Evolutionary conservation across 2,329 filamentous ascomycete genomes (phyloP).

Genomic region (Trichoderma sp.): DNA sequence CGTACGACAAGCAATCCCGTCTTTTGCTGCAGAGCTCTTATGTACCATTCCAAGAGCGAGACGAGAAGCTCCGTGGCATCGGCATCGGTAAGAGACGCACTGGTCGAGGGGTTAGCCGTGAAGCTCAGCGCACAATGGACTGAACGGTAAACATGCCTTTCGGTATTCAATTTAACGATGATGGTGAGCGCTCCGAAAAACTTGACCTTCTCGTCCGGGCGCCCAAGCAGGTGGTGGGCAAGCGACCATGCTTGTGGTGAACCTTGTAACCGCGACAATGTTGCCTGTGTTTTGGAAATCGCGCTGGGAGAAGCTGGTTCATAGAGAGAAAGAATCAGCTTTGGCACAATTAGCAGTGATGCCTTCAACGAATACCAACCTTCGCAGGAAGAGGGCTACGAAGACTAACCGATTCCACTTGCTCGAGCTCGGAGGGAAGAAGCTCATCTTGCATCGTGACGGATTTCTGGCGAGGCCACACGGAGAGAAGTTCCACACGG

Average conservation of each 20-base stretch:
- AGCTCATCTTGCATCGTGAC: constrained; percentile 24
- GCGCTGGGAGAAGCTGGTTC: constrained; percentile 47
- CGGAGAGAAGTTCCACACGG: background rate
- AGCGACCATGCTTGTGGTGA: constrained; percentile 82
- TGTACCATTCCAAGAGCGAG: constrained; percentile 61
- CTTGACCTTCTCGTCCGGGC: constrained; percentile 69
- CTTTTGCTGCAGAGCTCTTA: constrained; percentile 49
- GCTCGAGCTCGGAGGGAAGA: constrained; percentile 23
- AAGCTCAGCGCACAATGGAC: background rate
- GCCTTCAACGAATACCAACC: background rate
- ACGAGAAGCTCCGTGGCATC: constrained; percentile 58
- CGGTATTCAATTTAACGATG: constrained; percentile 91
- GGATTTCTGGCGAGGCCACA: background rate
- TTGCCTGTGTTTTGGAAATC: constrained; percentile 60
- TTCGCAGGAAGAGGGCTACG: background rate
- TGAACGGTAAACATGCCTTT: constrained; percentile 54
- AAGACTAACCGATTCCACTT: constrained; percentile 27
- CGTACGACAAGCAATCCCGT: constrained; percentile 61
- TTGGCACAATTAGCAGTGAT: constrained; percentile 21
- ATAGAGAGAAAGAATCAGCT: constrained; percentile 54
- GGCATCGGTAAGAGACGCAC: constrained; percentile 51
- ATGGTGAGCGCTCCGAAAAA: constrained; percentile 94
- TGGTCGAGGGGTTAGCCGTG: constrained; percentile 24
- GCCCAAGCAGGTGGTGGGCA: constrained; percentile 69
- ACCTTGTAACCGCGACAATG: constrained; percentile 74